Base-by-base conservation (phyloP, 352 stramenopile species). In the Aphanomyces stellatus region DNA sequence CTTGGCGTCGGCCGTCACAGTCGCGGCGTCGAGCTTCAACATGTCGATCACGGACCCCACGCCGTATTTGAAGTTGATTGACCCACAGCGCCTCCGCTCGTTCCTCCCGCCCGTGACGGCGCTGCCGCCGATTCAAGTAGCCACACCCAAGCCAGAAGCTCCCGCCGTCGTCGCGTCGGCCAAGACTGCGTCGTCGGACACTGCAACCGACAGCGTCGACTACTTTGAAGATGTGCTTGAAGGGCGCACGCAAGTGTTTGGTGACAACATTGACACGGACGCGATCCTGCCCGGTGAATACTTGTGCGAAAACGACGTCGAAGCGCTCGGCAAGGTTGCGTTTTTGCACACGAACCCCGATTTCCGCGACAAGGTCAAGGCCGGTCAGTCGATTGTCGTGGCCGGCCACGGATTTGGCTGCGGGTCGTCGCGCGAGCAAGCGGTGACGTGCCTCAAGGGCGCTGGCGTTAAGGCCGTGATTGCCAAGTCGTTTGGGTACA, bases 241-340 rank as follows among this genome's bases (percentile, higher is more conserved):
- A 63, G 85, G 85, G 30, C 82, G 81, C 53, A 76, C 81, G 19
- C 86, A 92, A 62, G 81, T 91, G 13, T 94, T 92, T 71, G 84
- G 82, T n/a, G 86, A 94, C 76, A 94, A 94, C 69, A 92, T 94
- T 31, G 85, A 94, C 72, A 94, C 86, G 56, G 86, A 94, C 62
- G 86, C 84, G n/a, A 92, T 94, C 71, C 71, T 94, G 27, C 82
- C 86, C 0, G 85, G 82, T 27, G 82, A 93, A 69, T 92, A 79
- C 55, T 48, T 93, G 70, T 88, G 80, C 31, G 85, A 93, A 69
- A 93, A 92, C 71, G 85, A 93, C 73, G 81, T 93, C 64, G 83
- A 91, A 56, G 81, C 82, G 53, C 76, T 93, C 8, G 85, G 83
- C 53, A 91, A 92, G 71, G 83, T 92, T 1, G 82, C 85, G 7